Evolutionary conservation across 306 rosid genomes (phyloP), one percentile per base, ranked within the genome.

Genomic region (Trifolium pratense): DNA sequence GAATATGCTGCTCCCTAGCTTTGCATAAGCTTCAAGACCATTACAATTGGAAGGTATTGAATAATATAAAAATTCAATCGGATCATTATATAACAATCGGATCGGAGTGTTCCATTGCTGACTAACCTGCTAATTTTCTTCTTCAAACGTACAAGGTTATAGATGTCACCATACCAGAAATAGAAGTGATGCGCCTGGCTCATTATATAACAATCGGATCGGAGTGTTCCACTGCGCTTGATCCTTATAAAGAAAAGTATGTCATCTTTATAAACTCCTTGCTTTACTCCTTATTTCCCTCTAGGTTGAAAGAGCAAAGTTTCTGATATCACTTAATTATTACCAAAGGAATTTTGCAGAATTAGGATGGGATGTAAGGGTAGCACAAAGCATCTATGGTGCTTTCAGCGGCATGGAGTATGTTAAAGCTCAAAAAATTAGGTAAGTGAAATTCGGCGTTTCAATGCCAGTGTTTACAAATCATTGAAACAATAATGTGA

Each of bases 101-200:
- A n/a, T n/a, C n/a, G n/a, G n/a, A n/a, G n/a, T n/a, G n/a, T n/a
- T n/a, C 12, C 8, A 45, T 20, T 65, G 32, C 48, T 72, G 53
- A 18, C 79, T 86, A 74, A 87, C 70, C n/a, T 52, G 49, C 39
- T 18, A 12, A 32, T 57, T 36, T 17, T n/a, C 42, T 17, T 76
- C 13, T 57, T 21, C 66, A 32, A 66, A 61, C 81, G 49, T 67
- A 34, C 45, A 79, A 93, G 98, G 85, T 84, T 48, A 75, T 93
- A 65, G 90, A 87, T 73, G 96, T 93, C 82, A 93, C 97, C 61
- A 80, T 93, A 80, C 98, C 98, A 51, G 98, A 91, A 70, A 93
- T 93, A 62, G 98, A 93, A 83, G 91, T 52, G 56, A 93, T 93
- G 98, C 93, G 98, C 39, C 81, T 93, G 55, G 98, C 98, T 55